Conservation (phyloP, 1,284 basidiomycete species). For the Retiboletus flavoniger region DNA sequence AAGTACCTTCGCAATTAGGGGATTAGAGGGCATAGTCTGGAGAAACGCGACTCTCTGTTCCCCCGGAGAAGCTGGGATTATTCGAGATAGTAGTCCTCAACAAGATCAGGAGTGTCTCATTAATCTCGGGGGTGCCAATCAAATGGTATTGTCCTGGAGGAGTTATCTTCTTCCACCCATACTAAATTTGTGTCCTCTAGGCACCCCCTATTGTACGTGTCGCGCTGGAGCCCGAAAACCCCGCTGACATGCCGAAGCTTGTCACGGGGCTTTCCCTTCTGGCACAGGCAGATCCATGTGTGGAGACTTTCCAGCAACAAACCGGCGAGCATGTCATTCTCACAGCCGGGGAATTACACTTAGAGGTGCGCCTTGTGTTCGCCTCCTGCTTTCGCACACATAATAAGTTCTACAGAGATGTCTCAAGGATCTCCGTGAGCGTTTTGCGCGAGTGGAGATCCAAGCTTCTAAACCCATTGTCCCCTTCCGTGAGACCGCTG, state of each 20-base stretch:
- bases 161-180: not conserved
- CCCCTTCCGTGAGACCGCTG: conserved; percentile 94
- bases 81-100: conserved; percentile 36
- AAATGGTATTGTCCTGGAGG: conserved; percentile 48
- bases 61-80: conserved; percentile 46
- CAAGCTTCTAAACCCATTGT: conserved; percentile 95
- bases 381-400: not conserved
- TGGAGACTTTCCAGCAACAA: conserved; percentile 94
- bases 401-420: conserved; percentile 64
- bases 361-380: conserved; percentile 63
- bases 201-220: conserved; percentile 92
- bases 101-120: conserved; percentile 59
- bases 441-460: conserved; percentile 92
- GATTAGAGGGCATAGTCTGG: conserved; percentile 88
- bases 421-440: conserved; percentile 90
- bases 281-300: conserved; percentile 95
- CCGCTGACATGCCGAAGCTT: conserved; percentile 93
- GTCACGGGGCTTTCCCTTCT: conserved; percentile 86
- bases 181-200: conserved; percentile 39
- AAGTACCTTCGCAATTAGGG: conserved; percentile 92
- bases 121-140: conserved; percentile 80
- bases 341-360: conserved; percentile 93
- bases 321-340: conserved; percentile 98
- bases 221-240: conserved; percentile 85
- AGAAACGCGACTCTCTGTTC: conserved; percentile 90